Base-by-base conservation (phyloP, 73 alveolate genomes). In the Paramecium sonneborni region DNA sequence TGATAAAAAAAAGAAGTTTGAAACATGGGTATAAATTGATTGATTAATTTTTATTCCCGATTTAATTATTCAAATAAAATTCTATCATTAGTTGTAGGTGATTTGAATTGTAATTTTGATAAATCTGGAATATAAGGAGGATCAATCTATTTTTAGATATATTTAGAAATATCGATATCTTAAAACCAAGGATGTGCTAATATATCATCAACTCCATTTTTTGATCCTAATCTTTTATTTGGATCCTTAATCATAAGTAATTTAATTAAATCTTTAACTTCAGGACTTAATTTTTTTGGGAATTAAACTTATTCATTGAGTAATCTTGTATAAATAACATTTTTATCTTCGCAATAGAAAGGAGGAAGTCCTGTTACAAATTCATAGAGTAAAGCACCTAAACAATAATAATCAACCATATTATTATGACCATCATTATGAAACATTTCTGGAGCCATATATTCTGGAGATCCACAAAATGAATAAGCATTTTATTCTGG, bases 401-500 rank as follows among this genome's bases (percentile, higher is more conserved):
- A 86, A 6, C 92, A 82, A 72, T 94, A 94, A 70, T 87, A 94
- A 82, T 94, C 97, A 8, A 94, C 93, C 62, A 88, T 39, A 55
- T 39, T 38, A 3, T 88, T 92, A 43, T 94, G 95, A n/a, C 95
- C 93, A 28, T 93, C 93, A 79, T 69, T 92, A 39, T 57, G 67
- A 12, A 94, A 43, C 95, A 94, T 92, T 57, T 94, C 97, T 91
- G 97, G 97, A 14, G 95, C 85, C 92, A 94, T 68, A 24, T 94
- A 94, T 57, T 94, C 97, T 30, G 95, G 97, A 14, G 95, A 91
- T n/a, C 97, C 97, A 92, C 97, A 94, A 44, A 94, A 92, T 0
- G 96, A 86, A 79, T 43, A 79, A 11, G 95, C 85, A 48, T 85
- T 41, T 23, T 86, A 58, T 28, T 92, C 92, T 9, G 57, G 39